A percentile compares a stretch with the other conserved stretches of the same genome.
phyloP scores from a whole-genome alignment of 2,329 filamentous ascomycete genomes.

The Fusarium cicatricum region DNA sequence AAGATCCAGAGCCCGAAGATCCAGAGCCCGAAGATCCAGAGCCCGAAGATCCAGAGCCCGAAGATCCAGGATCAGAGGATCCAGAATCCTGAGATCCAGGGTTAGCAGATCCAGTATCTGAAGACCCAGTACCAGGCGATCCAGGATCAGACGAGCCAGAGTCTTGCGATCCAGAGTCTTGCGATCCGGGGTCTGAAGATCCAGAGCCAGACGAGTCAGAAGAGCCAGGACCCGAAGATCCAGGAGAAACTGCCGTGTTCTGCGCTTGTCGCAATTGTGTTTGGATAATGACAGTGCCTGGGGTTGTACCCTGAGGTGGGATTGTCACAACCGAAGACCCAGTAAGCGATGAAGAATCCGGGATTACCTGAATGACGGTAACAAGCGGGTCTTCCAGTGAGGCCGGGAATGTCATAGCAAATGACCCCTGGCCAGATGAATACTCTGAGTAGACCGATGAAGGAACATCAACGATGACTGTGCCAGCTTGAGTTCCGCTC shows the following conservation, averaged over 20 bases:
- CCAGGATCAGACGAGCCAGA: too few species aligned
- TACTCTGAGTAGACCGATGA: slow-evolving; percentile 26
- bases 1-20: too few species aligned
- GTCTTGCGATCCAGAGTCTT: too few species aligned
- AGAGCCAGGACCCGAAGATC: too few species aligned
- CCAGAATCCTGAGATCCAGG: too few species aligned
- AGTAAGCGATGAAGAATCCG: slow-evolving; percentile 15
- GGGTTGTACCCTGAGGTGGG: slow-evolving; percentile 18
- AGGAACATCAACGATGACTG: slow-evolving; percentile 26
- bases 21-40: too few species aligned
- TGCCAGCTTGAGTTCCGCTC: slow-evolving; percentile 25
- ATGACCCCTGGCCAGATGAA: slow-evolving; percentile 22
- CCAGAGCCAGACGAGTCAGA: too few species aligned
- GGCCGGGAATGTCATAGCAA: slow-evolving; percentile 26
- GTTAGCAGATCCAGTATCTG: too few species aligned
- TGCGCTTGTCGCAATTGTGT: slow-evolving; percentile 29
- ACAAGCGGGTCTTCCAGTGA: slow-evolving; percentile 25
- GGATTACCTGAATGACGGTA: slow-evolving; percentile 26
- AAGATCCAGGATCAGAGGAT: too few species aligned
- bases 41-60: too few species aligned
- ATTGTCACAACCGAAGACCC: slow-evolving; percentile 24
- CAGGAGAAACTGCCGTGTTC: not conserved
- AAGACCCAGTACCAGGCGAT: too few species aligned
- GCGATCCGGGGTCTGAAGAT: too few species aligned
- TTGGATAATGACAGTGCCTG: slow-evolving; percentile 31